Percentiles rank a stretch among this genome's conserved stretches.
These are phyloP conservation scores for Rosa hybrid DNA, from an alignment of 331 rosid genomes.

Conservation along the genomic window DNA sequence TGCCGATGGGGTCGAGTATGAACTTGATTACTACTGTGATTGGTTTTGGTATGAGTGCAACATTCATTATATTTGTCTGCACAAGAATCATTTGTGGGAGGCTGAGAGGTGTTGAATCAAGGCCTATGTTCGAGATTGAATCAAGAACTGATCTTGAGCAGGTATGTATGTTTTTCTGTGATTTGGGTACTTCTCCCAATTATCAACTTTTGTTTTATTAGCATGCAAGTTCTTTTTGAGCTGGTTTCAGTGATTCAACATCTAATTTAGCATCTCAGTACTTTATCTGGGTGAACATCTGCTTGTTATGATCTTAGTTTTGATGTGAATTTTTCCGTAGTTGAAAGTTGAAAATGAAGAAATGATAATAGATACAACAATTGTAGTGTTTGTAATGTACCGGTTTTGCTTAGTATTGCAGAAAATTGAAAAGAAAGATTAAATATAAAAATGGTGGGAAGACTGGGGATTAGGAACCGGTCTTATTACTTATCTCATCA, in stretches of 20 bases:
- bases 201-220: constrained; percentile 11
- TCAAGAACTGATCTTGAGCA: constrained; percentile 70
- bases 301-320: not conserved
- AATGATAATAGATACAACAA: not conserved
- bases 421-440: not conserved
- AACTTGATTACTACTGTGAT: constrained; percentile 74
- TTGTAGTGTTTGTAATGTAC: constrained; percentile 10
- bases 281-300: not conserved
- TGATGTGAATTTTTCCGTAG: not conserved
- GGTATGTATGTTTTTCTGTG: constrained; percentile 45
- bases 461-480: not conserved
- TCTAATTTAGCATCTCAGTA: constrained; percentile 8
- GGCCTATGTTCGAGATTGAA: constrained; percentile 60
- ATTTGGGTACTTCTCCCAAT: constrained; percentile 22
- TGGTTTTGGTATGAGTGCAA: constrained; percentile 95
- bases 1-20: constrained; percentile 48
- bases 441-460: not conserved
- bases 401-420: not conserved
- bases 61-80: constrained; percentile 91
- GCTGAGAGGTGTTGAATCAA: constrained; percentile 47
- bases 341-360: constrained; percentile 13
- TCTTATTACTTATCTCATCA: not conserved
- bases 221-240: not conserved
- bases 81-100: constrained; percentile 91
- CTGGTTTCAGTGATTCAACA: not conserved